Percentiles rank a stretch among this genome's conserved stretches.
phyloP scores from a whole-genome alignment of 352 stramenopile genomes.

The Globisporangium iwayamae region DNA sequence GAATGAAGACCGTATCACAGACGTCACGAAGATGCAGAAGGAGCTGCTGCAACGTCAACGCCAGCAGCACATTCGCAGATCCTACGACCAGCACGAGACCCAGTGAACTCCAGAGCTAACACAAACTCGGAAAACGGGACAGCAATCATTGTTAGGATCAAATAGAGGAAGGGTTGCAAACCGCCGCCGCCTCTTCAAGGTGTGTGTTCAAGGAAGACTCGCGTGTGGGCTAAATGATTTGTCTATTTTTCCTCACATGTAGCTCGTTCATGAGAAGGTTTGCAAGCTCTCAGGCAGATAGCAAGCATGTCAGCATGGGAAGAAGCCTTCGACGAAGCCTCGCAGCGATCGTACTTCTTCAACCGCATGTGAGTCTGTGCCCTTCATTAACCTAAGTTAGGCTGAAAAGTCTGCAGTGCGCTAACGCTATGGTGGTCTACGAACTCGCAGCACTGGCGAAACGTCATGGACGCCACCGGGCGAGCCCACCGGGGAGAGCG shows the following conservation, averaged over 20 bases:
- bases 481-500: slow-evolving; percentile 21
- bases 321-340: slow-evolving; percentile 46
- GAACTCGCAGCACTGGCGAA: slow-evolving; percentile 40
- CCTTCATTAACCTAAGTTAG: not conserved
- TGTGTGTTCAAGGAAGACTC: not conserved
- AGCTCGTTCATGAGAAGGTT: not conserved
- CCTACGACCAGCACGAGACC: slow-evolving; percentile 5
- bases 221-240: slow-evolving; percentile 4
- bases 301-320: slow-evolving; percentile 37
- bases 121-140: not conserved
- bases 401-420: not conserved
- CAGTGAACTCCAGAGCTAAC: not conserved
- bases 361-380: slow-evolving; percentile 33
- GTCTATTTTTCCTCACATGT: slow-evolving; percentile 3
- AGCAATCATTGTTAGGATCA: not conserved
- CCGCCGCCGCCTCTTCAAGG: not conserved
- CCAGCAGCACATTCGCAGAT: slow-evolving; percentile 17
- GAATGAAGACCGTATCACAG: slow-evolving; percentile 74
- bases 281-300: not conserved
- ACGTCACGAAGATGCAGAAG: slow-evolving; percentile 61
- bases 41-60: slow-evolving; percentile 51
- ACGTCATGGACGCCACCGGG: slow-evolving; percentile 46
- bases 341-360: slow-evolving; percentile 49
- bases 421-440: not conserved
- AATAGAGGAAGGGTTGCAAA: not conserved